A percentile compares a stretch with the other conserved stretches of the same genome.
phyloP scores from a whole-genome alignment of 768 basidiomycete genomes.

The Suillus discolor region DNA sequence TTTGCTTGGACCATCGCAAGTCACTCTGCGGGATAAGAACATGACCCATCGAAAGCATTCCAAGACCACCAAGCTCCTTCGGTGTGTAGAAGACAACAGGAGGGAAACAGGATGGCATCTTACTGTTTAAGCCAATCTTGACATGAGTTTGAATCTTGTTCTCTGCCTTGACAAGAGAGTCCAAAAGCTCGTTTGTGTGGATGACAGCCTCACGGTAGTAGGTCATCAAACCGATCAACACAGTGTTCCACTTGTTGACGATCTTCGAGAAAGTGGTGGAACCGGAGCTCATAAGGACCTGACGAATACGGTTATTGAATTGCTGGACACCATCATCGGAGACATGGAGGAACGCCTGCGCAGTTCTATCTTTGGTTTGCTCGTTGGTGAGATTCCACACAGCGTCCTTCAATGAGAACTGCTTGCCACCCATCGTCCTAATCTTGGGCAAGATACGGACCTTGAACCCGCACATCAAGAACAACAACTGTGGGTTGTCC shows the following conservation, averaged over 20 bases:
- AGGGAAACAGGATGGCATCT: constrained; percentile 99
- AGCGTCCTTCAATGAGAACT: constrained; percentile 94
- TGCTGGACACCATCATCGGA: constrained; percentile 96
- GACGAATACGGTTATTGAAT: constrained; percentile 97
- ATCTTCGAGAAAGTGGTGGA: constrained; percentile 99
- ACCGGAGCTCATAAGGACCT: constrained; percentile 98
- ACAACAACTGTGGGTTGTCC: constrained; percentile 95
- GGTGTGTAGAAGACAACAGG: constrained; percentile 96
- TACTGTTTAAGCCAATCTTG: constrained; percentile 98
- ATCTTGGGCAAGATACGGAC: constrained; percentile 97
- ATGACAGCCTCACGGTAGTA: constrained; percentile 98
- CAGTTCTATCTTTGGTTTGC: constrained; percentile 95
- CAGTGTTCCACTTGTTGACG: constrained; percentile 97
- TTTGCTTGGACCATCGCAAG: constrained; percentile 97
- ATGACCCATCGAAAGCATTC: constrained; percentile 99
- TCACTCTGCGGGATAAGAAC: constrained; percentile 98
- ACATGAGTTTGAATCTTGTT: constrained; percentile 99
- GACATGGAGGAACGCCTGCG: constrained; percentile 96
- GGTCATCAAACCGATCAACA: constrained; percentile 94
- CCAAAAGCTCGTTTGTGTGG: constrained; percentile 94
- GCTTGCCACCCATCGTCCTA: constrained; percentile 92
- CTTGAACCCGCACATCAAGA: constrained; percentile 99
- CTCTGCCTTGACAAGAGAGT: constrained; percentile 96
- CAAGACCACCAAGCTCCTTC: constrained; percentile 97
- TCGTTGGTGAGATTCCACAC: constrained; percentile 98